phyloP scores from a whole-genome alignment of 164 flowering plant genomes.

The Tinospora cordifolia region DNA sequence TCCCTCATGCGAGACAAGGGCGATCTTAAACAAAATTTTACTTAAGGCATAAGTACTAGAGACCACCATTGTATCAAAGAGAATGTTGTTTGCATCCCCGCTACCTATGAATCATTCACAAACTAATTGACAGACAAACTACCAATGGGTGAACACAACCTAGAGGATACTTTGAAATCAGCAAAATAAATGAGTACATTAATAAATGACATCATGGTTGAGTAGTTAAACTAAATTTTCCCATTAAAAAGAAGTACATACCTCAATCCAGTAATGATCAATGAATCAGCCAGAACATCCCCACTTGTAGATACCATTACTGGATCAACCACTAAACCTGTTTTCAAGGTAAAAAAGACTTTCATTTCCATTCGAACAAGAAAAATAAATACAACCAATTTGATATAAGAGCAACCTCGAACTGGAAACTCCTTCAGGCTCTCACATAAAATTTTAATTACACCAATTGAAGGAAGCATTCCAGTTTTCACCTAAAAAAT shows the following conservation, averaged over 20 bases:
- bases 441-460: slow-evolving; percentile 50
- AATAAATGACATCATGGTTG: not conserved
- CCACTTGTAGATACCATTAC: slow-evolving; percentile 99
- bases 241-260: slow-evolving; percentile 27
- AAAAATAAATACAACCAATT: not conserved
- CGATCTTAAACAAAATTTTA: too few relatives aligned
- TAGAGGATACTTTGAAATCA: not conserved
- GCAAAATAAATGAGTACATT: not conserved
- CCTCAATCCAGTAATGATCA: slow-evolving; percentile 55
- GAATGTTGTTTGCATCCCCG: too few relatives aligned
- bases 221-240: not conserved
- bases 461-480: slow-evolving; percentile 79
- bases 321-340: slow-evolving; percentile 97
- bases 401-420: slow-evolving; percentile 38
- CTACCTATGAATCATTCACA: too few relatives aligned
- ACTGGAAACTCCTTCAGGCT: slow-evolving; percentile 55
- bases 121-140: too few relatives aligned
- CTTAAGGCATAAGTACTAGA: too few relatives aligned
- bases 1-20: too few relatives aligned
- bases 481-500: slow-evolving; percentile 85
- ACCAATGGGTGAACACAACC: too few relatives aligned
- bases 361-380: slow-evolving; percentile 5
- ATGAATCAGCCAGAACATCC: slow-evolving; percentile 76
- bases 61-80: too few relatives aligned
- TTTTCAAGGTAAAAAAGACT: slow-evolving; percentile 35